Conservation (phyloP, 495 filamentous ascomycete species). For the Podospora comata region DNA sequence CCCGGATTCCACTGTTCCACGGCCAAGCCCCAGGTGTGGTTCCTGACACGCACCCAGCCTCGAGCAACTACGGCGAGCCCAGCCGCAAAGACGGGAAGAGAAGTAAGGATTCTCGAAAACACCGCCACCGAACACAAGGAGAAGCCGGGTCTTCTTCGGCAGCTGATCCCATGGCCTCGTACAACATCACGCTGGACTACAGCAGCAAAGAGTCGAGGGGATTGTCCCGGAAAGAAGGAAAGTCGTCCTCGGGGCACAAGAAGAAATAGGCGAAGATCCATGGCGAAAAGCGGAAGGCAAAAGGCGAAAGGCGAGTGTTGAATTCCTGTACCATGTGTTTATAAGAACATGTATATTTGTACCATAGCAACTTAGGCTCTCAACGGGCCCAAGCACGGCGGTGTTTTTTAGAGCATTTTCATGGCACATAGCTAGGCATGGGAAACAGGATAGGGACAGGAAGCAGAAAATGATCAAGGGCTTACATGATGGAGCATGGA, state of each 20-base stretch:
- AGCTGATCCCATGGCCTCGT: slow-evolving; percentile 14
- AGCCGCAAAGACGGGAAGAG: slow-evolving; percentile 13
- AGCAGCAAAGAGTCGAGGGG: slow-evolving; percentile 17
- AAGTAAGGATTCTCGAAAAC: slow-evolving; percentile 20
- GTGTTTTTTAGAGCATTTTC: slow-evolving; percentile 6
- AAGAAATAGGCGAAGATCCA: slow-evolving; percentile 7
- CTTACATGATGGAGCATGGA: background rate
- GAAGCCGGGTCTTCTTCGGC: slow-evolving; percentile 2
- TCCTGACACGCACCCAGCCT: slow-evolving; percentile 8
- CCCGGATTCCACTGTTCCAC: background rate
- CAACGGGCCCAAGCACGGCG: background rate
- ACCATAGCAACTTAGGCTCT: background rate
- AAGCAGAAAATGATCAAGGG: background rate
- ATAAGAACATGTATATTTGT: slow-evolving; percentile 6
- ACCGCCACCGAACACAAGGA: slow-evolving; percentile 9
- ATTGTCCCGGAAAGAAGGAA: slow-evolving; percentile 8
- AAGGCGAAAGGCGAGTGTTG: background rate
- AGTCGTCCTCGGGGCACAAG: slow-evolving; percentile 2
- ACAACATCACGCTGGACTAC: slow-evolving; percentile 26
- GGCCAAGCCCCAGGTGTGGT: background rate
- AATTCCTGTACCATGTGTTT: slow-evolving; percentile 2
- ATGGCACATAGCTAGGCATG: background rate
- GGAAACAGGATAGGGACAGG: background rate
- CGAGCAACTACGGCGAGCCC: slow-evolving; percentile 8
- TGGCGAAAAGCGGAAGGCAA: background rate